Base-by-base conservation (phyloP, 192 early-diverging fungal species). In the Linnemannia zychae region DNA sequence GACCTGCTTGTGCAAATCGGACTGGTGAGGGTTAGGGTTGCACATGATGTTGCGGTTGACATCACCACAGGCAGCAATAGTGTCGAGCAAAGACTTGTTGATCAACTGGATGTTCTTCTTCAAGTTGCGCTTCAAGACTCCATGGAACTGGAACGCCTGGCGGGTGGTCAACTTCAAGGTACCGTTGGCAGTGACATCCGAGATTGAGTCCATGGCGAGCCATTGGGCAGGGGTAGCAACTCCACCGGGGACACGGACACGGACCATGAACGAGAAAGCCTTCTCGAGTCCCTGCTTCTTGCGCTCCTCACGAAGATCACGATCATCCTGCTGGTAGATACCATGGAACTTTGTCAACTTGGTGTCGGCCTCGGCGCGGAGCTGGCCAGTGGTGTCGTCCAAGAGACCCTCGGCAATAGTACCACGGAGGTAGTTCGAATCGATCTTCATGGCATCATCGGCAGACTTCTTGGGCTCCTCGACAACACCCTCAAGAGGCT, bases 21-120 rank as follows among this genome's bases (percentile, higher is more conserved):
- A 93, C 74, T 92, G 89, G 37, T 92, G 88, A 84, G 97, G 96
- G 87, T 97, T 96, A 74, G 97, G 95, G 84, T 94, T 96, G 84
- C 95, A 95, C 87, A 98, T 97, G 75, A 99, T 96, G 91, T 98
- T 99, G 76, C 98, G 93, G 91, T 99, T 99, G 78, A 99, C 98
- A 89, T 99, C 98, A 75, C 98, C 98, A 88, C 98, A 99, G 66
- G 98, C 98, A 52, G 98, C 98, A 63, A 99, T 92, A 38, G 97
- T 98, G 88, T 97, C 95, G 88, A 99, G 93, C 67, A 98, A 88
- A 34, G 92, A 92, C 74, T 94, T 93, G 90, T 99, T 99, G 90
- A 99, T 98, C 74, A 93, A 94, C 74, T 96, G 96, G 79, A 98
- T 98, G 72, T 96, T 92, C 69, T 91, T 85, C 90, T 96, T 97